Evolutionary conservation across 345 rosid species (phyloP).

Genomic region (Viola odorata): DNA sequence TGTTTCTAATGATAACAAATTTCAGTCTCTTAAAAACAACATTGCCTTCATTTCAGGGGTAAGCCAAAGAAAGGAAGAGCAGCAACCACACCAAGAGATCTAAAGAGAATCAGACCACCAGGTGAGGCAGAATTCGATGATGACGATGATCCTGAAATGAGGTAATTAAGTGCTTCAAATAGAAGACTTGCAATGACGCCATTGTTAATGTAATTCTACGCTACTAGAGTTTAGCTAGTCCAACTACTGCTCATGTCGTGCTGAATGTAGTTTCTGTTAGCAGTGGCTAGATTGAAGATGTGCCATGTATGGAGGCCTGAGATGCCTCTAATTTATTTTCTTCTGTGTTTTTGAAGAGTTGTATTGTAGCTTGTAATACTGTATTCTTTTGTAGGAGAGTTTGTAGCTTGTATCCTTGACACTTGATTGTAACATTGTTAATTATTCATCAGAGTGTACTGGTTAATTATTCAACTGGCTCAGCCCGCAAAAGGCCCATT

Average conservation of each 20-base stretch:
- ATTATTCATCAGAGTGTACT: too few species aligned
- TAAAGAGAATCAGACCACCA: slow-evolving; percentile 28
- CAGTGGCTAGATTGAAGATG: neutral
- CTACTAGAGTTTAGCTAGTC: neutral
- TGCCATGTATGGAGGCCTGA: neutral
- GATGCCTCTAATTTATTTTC: neutral
- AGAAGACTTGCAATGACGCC: neutral
- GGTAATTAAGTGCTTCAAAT: slow-evolving; percentile 12
- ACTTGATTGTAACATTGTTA: too few species aligned
- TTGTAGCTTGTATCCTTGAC: neutral
- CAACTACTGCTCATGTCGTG: neutral
- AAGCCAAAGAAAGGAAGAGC: slow-evolving; percentile 43
- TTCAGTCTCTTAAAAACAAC: too few species aligned
- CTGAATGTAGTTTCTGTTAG: neutral
- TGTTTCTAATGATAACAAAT: neutral
- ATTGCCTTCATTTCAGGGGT: slow-evolving; percentile 22
- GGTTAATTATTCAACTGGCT: too few species aligned
- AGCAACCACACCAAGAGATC: slow-evolving; percentile 20
- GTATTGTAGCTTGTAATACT: neutral
- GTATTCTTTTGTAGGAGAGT: too few species aligned
- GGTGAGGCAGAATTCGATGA: slow-evolving; percentile 34
- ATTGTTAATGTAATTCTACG: neutral
- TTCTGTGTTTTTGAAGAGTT: neutral
- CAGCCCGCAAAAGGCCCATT: too few species aligned
- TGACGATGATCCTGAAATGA: slow-evolving; percentile 40